Base-by-base conservation (phyloP, 2,329 filamentous ascomycete species). In the Amphichorda felina region DNA sequence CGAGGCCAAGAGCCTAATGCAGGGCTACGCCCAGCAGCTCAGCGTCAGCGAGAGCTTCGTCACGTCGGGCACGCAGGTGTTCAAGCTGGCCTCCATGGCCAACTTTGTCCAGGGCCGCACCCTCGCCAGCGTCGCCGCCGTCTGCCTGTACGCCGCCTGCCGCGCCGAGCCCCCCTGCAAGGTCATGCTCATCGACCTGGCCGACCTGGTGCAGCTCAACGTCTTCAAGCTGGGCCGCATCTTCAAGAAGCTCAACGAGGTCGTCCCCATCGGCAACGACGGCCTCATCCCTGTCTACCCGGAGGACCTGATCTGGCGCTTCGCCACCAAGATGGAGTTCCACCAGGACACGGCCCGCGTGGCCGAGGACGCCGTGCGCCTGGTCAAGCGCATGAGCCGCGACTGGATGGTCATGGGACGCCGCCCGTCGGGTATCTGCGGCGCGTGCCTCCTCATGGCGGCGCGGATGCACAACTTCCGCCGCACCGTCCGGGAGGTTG, bases 401-500 rank as follows among this genome's bases (percentile, higher is more conserved):
- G 91, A 98, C 60, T 96, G 91, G 88, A 96, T 98, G 75, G 81
- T 88, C 32, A 86, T 88, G 53, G 91, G 91, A 47, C 82, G 91
- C 50, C 80, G 91, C 28, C 91, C 91, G 13, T 89, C 89, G 6
- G 91, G 91, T 45, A 80, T 96, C 37, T 95, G 88, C 55, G 91
- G 91, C 41, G 91, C 91, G 10, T 94, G 88, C 45, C 72, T 98
- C 33, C 83, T 98, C 41, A 80, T 98, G 55, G 91, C 91, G 6
- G 89, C 91, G 8, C 82, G 91, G 35, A 96, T 96, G 82, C 94
- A 95, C 70, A 96, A 96, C 57, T 98, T 93, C 53, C 82, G 89
- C 30, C 79, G 91, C 14, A 94, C 87, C 0, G 78, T 94, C 10
- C 76, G 87, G 21, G 91, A 98, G 58, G 83, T 98, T 8, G 89